phyloP scores from a whole-genome alignment of 2,329 filamentous ascomycete species.

The Penicillium sp. region DNA sequence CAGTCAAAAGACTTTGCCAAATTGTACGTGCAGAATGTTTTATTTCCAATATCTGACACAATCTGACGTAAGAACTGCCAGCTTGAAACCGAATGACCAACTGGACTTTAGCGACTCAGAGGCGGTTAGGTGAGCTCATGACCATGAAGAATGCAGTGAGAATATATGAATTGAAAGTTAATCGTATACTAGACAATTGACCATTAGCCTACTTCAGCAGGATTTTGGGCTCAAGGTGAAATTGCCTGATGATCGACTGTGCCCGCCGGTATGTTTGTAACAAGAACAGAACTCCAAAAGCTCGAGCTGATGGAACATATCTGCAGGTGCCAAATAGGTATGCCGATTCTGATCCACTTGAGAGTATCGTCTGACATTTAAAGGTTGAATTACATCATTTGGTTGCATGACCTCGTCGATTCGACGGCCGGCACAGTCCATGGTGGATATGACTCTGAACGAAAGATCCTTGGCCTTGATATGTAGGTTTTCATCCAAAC shows the following conservation, averaged over 20 bases:
- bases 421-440: slow-evolving; percentile 58
- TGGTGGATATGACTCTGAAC: slow-evolving; percentile 57
- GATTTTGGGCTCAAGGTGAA: slow-evolving; percentile 76
- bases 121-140: slow-evolving; percentile 66
- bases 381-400: slow-evolving; percentile 86
- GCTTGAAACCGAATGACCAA: slow-evolving; percentile 60
- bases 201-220: slow-evolving; percentile 73
- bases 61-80: slow-evolving; percentile 30
- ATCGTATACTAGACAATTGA: slow-evolving; percentile 60
- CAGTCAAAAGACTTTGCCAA: slow-evolving; percentile 64
- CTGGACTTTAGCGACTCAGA: slow-evolving; percentile 81
- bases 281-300: neutral
- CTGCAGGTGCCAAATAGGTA: slow-evolving; percentile 53
- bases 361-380: slow-evolving; percentile 12
- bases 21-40: slow-evolving; percentile 46
- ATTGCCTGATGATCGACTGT: slow-evolving; percentile 78
- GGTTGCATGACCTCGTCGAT: slow-evolving; percentile 82
- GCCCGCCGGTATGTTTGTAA: slow-evolving; percentile 69
- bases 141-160: neutral
- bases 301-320: neutral
- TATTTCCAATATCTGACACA: neutral
- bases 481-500: slow-evolving; percentile 55
- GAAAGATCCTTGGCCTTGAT: slow-evolving; percentile 72
- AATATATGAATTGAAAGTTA: neutral
- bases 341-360: slow-evolving; percentile 4